Evolutionary conservation across 176 grass and related monocot genomes (phyloP), one percentile per base, ranked within the genome.

Genomic region (Guadua angustifolia): DNA sequence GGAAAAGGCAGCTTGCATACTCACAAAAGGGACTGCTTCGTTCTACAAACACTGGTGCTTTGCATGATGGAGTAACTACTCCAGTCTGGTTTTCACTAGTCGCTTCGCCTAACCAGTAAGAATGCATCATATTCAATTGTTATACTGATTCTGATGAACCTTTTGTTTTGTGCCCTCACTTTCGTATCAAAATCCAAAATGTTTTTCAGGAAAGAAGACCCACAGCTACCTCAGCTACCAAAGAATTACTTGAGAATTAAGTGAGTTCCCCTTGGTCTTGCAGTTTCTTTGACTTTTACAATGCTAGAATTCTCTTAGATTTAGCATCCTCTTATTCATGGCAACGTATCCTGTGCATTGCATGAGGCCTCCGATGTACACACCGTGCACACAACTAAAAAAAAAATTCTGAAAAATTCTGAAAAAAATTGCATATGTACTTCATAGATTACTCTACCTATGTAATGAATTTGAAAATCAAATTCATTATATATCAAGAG

Each of bases 61-160:
- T 73, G 76, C 65, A 42, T 83, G 73, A 89, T 80, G 71, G 77
- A 85, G 84, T 61, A 75, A 56, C 78, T 61, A 83, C 72, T 68
- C 84, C 86, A 25, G 66, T 99, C 69, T 99, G 97, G 97, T 94
- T 99, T 66, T 94, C 91, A 24, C 83, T 99, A 63, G 86, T 92
- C 74, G 66, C 96, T 82, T 92, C 79, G 12, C 65, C 90, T 83
- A 79, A 96, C 64, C 88, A 88, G 97, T 99, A 89, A 93, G 86
- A 79, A 51, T 55, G 7, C 8, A 60, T 26, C 26, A 56, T 64
- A 69, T 76, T 65, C 12, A 82, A 53, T 66, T 71, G 32, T 60
- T 81, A 35, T 60, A 77, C 42, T 73, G 40, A 72, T 75, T 85
- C 32, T 76, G 35, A 49, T 75, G 52, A 19, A 17, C 18, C 2